Conservation (phyloP, 2,329 filamentous ascomycete genomes). For the Didymella pinodella region DNA sequence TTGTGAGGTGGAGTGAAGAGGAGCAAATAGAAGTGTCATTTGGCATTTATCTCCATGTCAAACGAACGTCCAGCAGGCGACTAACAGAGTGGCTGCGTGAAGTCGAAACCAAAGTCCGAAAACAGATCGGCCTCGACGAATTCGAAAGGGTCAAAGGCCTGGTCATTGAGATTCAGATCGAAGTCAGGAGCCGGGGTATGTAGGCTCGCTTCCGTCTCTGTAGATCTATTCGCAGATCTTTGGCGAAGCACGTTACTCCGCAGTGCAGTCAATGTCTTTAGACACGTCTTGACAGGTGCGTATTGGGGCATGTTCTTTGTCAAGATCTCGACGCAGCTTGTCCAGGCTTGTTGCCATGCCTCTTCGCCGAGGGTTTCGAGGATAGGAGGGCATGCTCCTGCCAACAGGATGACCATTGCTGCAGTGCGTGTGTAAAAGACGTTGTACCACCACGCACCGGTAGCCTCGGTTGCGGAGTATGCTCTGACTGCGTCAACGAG, state of each 20-base stretch:
- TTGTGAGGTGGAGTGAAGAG: not conserved
- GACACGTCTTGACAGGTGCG: constrained; percentile 14
- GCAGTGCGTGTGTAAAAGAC: constrained; percentile 21
- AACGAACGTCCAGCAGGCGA: not conserved
- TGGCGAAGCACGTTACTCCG: constrained; percentile 8
- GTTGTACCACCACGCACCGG: constrained; percentile 25
- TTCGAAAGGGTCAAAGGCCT: not conserved
- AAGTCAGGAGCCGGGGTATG: not conserved
- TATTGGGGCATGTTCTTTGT: constrained; percentile 10
- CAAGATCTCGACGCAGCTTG: constrained; percentile 1
- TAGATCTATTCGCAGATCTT: not conserved
- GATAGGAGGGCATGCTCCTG: constrained; percentile 9
- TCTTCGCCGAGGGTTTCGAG: constrained; percentile 6
- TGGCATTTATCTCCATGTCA: not conserved
- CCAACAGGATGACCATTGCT: constrained; percentile 17
- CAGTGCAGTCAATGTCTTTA: constrained; percentile 10
- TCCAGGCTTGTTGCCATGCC: constrained; percentile 11
- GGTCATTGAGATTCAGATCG: not conserved
- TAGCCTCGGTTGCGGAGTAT: constrained; percentile 13
- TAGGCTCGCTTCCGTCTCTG: not conserved
- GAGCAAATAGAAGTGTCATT: not conserved
- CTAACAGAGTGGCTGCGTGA: not conserved
- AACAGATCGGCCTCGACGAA: constrained; percentile 10
- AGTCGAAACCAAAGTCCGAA: constrained; percentile 8
- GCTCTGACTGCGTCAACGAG: constrained; percentile 2